Base-by-base conservation (phyloP, 352 stramenopile species). In the Phytopythium mirpurense region DNA sequence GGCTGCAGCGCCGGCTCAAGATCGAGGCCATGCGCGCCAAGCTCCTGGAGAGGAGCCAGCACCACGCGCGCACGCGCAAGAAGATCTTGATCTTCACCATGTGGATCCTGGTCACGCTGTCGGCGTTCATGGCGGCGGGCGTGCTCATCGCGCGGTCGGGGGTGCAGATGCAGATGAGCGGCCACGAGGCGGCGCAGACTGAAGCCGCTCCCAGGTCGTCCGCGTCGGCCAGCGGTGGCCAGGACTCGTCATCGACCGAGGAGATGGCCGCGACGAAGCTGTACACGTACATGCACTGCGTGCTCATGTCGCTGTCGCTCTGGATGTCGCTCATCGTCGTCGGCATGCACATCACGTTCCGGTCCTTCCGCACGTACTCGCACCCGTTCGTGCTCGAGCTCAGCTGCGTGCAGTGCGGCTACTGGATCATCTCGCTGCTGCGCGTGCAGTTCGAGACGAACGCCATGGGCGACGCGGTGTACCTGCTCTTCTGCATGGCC, bases 321-420 rank as follows among this genome's bases (percentile, higher is more conserved):
- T 89, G 78, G 78, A 79, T 87, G 62, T 87, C 75, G 32, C 73
- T 89, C 19, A 74, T 89, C 18, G 75, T 89, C 27, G 81, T 89
- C 48, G 77, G 69, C 43, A 85, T 89, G 73, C 75, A 89, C 63
- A 62, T 84, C 23, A 84, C 70, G 32, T 89, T 89, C 65, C 70
- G 66, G 21, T 84, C 75, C 42, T 89, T 89, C 54, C 78, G 78
- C 23, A 89, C 74, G 26, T 89, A 89, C 54, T 87, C 78, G 32
- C 66, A 83, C 31, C 73, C 78, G 38, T 78, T 87, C 29, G 75
- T 89, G 45, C 51, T 89, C 41, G 75, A 87, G 56, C 57, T 89
- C 32, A 86, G 73, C 50, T 78, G 66, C 38, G 68, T 83, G 24
- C 78, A 89, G 58, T 84, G 73, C 42, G 78, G 78, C 8, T 89